Evolutionary conservation across 176 grass and related monocot species (phyloP), one percentile per base, ranked within the genome.

Genomic region (Elymus sibiricus): DNA sequence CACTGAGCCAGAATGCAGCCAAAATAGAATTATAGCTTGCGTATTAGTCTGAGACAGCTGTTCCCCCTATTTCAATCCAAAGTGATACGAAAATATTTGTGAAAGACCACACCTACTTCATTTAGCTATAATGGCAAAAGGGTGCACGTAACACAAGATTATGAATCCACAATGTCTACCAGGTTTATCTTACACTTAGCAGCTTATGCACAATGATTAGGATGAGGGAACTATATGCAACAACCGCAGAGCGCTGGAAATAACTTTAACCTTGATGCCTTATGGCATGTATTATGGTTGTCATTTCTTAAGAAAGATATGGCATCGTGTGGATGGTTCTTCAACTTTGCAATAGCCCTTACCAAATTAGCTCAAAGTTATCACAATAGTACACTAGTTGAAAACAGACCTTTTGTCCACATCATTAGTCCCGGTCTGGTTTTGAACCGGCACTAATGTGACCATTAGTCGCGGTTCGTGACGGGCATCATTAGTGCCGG

Each of bases 131-230:
- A 76, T 34, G 35, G 2, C 6, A 67, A 82, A 74, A 49, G 11
- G 10, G 11, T 37, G 39, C 31, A 31, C 3, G 31, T 74, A 66
- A 51, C 75, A 79, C 24, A 55, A 84, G 79, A 64, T 17, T 32
- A 34, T 87, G 70, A 79, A 79, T 53, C 31, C 42, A 42, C 81
- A 62, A 68, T 84, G 39, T 49, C 29, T 51, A 84, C 42, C 24
- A 74, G 44, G 67, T 47, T 62, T 84, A 70, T 8, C 38, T 47
- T 68, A 79, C 10, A 64, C 17, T 49, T 74, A 81, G 77, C 28
- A 32, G 22, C 9, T 7, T 26, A 82, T 60, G 46, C 34, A 88
- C 21, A 16, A 68, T 59, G 16, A 64, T 74, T 85, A 80, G 40
- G 43, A 42, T 15, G 22, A 84, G 44, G 28, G 64, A 78, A 51